A percentile compares a stretch with the other conserved stretches of the same genome.
These are phyloP conservation scores for Diaporthe ilicicola DNA, from an alignment of 2,329 filamentous ascomycete species.

Conservation along the genomic window DNA sequence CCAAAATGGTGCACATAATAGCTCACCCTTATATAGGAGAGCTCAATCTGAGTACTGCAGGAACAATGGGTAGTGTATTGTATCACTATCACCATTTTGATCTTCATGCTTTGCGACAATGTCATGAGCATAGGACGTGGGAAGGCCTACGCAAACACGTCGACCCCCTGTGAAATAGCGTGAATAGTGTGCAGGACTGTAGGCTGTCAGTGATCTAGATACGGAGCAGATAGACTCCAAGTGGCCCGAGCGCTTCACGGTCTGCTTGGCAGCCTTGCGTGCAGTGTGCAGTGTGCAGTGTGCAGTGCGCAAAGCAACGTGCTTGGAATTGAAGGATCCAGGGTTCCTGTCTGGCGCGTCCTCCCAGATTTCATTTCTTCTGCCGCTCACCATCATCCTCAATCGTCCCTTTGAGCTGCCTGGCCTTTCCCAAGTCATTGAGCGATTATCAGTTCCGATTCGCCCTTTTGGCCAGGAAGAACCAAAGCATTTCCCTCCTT, in stretches of 20 bases:
- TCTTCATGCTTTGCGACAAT: background rate
- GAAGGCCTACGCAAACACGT: background rate
- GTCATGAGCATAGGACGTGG: background rate
- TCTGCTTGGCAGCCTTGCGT: background rate
- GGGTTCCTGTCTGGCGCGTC: constrained; percentile 16
- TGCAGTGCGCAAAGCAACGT: background rate
- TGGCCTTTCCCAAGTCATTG: background rate
- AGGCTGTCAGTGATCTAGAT: background rate
- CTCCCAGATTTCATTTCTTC: constrained; percentile 2
- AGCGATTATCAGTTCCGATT: background rate
- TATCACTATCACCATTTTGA: background rate
- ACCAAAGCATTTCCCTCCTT: background rate
- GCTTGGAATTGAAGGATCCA: constrained; percentile 22
- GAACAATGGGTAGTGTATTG: no score
- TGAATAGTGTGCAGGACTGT: no score
- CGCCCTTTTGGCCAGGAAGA: background rate
- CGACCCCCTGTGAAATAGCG: no score
- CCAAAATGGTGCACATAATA: no score
- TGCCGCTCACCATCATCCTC: background rate
- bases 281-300: constrained; percentile 7
- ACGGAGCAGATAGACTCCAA: no score
- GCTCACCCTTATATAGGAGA: no score
- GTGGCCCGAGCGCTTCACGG: background rate
- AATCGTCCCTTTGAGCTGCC: background rate
- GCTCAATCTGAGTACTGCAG: background rate